phyloP scores from a whole-genome alignment of 2,329 filamentous ascomycete genomes.

The Cytospora piceae region DNA sequence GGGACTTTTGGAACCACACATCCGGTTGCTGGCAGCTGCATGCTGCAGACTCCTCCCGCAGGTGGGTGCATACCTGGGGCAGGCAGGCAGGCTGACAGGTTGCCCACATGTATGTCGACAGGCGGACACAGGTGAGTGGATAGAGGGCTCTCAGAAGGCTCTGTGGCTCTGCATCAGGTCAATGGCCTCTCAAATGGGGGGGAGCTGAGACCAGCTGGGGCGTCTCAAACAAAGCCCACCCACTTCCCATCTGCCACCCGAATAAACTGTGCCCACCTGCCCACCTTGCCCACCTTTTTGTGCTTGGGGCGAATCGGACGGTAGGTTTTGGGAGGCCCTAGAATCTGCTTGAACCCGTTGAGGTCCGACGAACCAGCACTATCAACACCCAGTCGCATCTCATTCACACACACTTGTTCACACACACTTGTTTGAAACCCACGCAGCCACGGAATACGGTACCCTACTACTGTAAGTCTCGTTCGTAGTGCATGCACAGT shows the following conservation, averaged over 20 bases:
- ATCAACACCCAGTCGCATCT: neutral
- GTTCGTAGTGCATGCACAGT: neutral
- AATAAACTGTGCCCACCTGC: neutral
- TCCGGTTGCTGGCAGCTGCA: conserved; percentile 11
- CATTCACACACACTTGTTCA: neutral
- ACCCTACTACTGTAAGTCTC: neutral
- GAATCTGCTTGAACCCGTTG: no score
- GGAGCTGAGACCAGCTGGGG: neutral
- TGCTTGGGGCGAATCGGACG: neutral
- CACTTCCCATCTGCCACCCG: neutral
- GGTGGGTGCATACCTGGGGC: neutral
- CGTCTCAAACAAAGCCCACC: neutral
- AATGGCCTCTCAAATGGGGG: neutral
- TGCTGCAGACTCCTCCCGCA: conserved; percentile 1
- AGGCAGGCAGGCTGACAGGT: no score
- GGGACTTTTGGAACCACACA: neutral
- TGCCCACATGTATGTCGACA: neutral
- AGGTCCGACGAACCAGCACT: no score
- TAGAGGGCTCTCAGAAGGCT: neutral
- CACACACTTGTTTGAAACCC: conserved; percentile 5
- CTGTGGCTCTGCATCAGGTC: neutral
- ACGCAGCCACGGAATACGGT: neutral
- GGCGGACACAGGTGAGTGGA: neutral
- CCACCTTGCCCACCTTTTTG: neutral
- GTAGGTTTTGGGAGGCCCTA: neutral